These are phyloP conservation scores for Colletotrichum falcatum DNA, from an alignment of 2,329 filamentous ascomycete genomes.

Conservation along the genomic window DNA sequence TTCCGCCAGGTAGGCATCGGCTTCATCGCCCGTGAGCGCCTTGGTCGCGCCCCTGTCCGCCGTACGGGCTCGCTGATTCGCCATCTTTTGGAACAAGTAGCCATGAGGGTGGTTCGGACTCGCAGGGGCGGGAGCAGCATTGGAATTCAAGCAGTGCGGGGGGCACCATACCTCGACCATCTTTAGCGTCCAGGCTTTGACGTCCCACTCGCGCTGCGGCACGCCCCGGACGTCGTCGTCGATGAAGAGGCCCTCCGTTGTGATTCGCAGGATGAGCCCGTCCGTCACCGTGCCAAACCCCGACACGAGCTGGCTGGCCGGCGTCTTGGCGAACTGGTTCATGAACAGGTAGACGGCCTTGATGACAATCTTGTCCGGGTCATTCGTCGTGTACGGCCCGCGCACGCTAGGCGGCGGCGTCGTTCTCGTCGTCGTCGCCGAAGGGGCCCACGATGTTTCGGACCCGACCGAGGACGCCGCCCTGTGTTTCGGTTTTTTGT, in stretches of 20 bases:
- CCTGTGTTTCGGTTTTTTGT: conserved; percentile 73
- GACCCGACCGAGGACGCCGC: conserved; percentile 78
- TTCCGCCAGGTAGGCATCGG: conserved; percentile 72
- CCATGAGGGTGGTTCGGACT: conserved; percentile 53
- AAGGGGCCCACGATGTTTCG: conserved; percentile 88
- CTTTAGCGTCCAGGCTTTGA: conserved; percentile 98
- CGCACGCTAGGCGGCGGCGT: conserved; percentile 84
- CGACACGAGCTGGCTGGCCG: conserved; percentile 88
- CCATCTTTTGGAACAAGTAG: conserved; percentile 61
- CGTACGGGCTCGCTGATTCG: conserved; percentile 57
- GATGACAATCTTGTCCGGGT: conserved; percentile 96
- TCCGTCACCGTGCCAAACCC: conserved; percentile 90
- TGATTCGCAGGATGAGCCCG: conserved; percentile 90
- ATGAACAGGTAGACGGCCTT: conserved; percentile 93
- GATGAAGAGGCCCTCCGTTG: conserved; percentile 94
- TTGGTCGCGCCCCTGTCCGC: conserved; percentile 63
- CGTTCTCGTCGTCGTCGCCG: conserved; percentile 84
- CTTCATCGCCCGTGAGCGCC: conserved; percentile 71
- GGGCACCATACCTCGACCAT: conserved; percentile 89
- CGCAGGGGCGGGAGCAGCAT: conserved; percentile 55
- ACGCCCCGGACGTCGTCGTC: conserved; percentile 94
- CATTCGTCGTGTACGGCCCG: conserved; percentile 85
- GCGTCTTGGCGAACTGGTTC: conserved; percentile 88
- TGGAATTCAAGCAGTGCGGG: conserved; percentile 67
- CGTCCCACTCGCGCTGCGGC: conserved; percentile 97